A percentile compares a stretch with the other conserved stretches of the same genome.
These are phyloP conservation scores for Elaeis guineensis DNA, from an alignment of 176 grass and related monocot species.

Conservation along the genomic window DNA sequence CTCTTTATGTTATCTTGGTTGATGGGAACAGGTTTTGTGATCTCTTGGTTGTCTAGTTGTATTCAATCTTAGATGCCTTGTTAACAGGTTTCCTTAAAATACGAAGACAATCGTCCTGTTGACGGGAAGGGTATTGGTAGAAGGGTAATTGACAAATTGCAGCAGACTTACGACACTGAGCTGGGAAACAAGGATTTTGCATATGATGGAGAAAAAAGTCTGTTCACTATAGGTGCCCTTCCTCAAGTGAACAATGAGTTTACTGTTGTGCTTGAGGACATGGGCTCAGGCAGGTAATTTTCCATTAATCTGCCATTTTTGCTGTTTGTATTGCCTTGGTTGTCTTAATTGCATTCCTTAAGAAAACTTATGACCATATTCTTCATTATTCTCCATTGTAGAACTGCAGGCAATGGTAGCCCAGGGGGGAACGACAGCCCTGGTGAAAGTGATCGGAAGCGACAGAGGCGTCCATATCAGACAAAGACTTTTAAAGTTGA, in stretches of 20 bases:
- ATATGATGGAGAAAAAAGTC: constrained; percentile 82
- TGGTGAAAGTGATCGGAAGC: constrained; percentile 46
- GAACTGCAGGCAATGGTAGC: constrained; percentile 48
- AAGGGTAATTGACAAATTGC: constrained; percentile 63
- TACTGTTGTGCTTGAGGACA: constrained; percentile 51
- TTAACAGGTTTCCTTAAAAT: constrained; percentile 63
- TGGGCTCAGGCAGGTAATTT: constrained; percentile 55
- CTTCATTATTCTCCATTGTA: constrained; percentile 8
- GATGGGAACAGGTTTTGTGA: too few relatives aligned
- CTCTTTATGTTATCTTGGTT: too few relatives aligned
- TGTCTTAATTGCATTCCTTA: neutral
- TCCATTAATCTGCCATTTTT: neutral
- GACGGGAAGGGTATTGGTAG: constrained; percentile 70
- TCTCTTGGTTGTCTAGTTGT: too few relatives aligned
- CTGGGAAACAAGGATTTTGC: constrained; percentile 76
- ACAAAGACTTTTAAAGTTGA: constrained; percentile 75
- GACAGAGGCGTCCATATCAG: constrained; percentile 45
- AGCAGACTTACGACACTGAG: constrained; percentile 56
- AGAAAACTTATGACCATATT: neutral
- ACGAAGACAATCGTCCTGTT: constrained; percentile 73
- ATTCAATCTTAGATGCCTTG: neutral
- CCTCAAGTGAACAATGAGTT: constrained; percentile 68
- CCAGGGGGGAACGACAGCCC: constrained; percentile 40
- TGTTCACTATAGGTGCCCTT: constrained; percentile 76
- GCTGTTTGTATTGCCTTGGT: neutral